Evolutionary conservation across 1,284 basidiomycete species (phyloP).

Genomic region (Mycosarcoma mackinlayi): DNA sequence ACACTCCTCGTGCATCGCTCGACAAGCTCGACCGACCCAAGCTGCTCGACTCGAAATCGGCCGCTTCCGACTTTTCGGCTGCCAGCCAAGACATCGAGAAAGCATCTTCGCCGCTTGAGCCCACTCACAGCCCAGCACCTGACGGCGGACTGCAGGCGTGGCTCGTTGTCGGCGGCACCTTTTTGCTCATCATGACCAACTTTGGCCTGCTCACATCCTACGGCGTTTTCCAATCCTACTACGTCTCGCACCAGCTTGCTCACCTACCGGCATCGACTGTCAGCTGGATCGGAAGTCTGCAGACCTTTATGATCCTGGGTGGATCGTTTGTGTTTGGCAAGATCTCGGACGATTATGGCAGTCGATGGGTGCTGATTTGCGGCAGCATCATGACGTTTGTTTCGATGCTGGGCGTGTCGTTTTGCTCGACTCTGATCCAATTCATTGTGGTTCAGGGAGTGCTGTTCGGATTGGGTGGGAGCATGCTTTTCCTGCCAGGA

Average conservation of each 20-base stretch:
- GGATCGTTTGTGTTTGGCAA: conserved; percentile 46
- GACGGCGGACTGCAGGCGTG: conserved; percentile 46
- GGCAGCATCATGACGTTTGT: conserved; percentile 38
- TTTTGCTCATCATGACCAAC: conserved; percentile 51
- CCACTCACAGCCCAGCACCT: conserved; percentile 18
- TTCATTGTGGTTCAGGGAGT: conserved; percentile 40
- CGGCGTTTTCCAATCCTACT: conserved; percentile 47
- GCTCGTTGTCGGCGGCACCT: conserved; percentile 46
- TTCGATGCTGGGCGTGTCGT: conserved; percentile 38
- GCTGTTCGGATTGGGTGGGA: conserved; percentile 36
- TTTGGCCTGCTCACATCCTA: conserved; percentile 51
- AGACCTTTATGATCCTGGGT: conserved; percentile 44
- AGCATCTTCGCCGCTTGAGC: background rate
- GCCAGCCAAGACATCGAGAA: conserved; percentile 17
- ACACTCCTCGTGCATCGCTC: conserved; percentile 34
- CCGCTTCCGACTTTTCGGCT: background rate
- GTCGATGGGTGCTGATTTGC: conserved; percentile 24
- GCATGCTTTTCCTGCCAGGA: conserved; percentile 47
- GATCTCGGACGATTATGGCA: conserved; percentile 42
- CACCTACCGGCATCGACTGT: conserved; percentile 33
- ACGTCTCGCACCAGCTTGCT: conserved; percentile 29
- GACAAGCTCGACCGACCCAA: conserved; percentile 30
- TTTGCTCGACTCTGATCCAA: conserved; percentile 33
- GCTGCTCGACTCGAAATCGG: background rate
- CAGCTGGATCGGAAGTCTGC: conserved; percentile 44